Base-by-base conservation (phyloP, 768 basidiomycete species). In the Serendipita sp. region DNA sequence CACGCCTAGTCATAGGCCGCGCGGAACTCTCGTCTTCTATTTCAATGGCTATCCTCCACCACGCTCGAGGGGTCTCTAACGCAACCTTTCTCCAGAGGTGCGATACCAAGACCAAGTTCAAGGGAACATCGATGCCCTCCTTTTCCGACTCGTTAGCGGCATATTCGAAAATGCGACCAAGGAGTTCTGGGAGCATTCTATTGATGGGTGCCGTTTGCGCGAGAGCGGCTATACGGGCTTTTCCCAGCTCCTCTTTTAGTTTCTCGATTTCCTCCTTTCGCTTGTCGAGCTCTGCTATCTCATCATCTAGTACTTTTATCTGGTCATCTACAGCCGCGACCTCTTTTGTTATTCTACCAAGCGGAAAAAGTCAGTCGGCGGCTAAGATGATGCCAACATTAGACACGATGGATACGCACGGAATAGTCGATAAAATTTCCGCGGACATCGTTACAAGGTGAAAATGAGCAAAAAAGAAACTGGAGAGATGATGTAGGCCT, bases 101-200 rank as follows among this genome's bases (percentile, higher is more conserved):
- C 16, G 55, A 60, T 11, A 60, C 33, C 23, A 34, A 10, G 55
- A 60, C 55, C 34, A 60, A 27, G 10, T n/a, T 29, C 18, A 60
- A 27, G 16, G 55, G 55, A n/a, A 60, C 23, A 23, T 60, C 55
- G 55, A 34, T 36, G 5, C 55, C 55, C 8, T 27, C 23, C 55
- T 23, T 23, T 10, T 60, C 55, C 16, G 18, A 23, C 18, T 34
- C 55, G 34, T 31, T n/a, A 4, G 33, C 55, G n/a, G 55, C 55
- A 31, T 60, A 60, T 60, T 60, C 55, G 31, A 60, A 60, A n/a
- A 60, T 36, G n/a, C 55, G 18, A 4, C 4, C 34, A n/a, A 60
- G 55, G 16, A 60, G 55, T 60, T 60, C 55, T 60, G 55, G 55
- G 55, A 60, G 55, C 55, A 60, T 60, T 29, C 55, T 4, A 60